A percentile compares a stretch with the other conserved stretches of the same genome.
Evolutionary conservation across 768 basidiomycete species (phyloP).

Genomic region (Boletus tomentosulus): DNA sequence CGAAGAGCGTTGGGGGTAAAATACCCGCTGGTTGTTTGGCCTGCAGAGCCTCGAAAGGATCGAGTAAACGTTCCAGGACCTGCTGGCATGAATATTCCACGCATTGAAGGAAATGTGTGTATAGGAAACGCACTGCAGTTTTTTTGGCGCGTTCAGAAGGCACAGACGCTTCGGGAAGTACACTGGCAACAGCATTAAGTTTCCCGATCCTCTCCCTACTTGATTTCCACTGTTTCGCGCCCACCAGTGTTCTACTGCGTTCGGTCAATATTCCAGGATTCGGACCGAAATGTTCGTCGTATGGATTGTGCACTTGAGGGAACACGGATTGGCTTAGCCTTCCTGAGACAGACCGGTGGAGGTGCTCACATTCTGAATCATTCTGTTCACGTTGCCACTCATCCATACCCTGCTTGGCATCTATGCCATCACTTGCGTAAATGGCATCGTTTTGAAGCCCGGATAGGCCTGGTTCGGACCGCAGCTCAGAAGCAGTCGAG

Average conservation of each 20-base stretch:
- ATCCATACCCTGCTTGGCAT: slow-evolving; percentile 29
- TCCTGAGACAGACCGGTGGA: not conserved
- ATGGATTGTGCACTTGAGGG: slow-evolving; percentile 38
- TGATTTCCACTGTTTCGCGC: slow-evolving; percentile 54
- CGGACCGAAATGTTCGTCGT: slow-evolving; percentile 74
- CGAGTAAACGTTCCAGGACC: slow-evolving; percentile 55
- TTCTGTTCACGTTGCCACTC: slow-evolving; percentile 30
- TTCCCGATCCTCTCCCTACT: slow-evolving; percentile 48
- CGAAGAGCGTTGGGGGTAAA: not conserved
- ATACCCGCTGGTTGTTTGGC: slow-evolving; percentile 53
- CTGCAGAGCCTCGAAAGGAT: slow-evolving; percentile 52
- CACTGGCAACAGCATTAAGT: slow-evolving; percentile 47
- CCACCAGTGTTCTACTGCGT: slow-evolving; percentile 46
- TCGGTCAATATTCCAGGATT: slow-evolving; percentile 50
- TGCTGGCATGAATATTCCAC: slow-evolving; percentile 21
- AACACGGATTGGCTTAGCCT: not conserved
- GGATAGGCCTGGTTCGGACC: slow-evolving; percentile 4
- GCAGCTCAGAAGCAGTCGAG: slow-evolving; percentile 26
- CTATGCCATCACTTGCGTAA: slow-evolving; percentile 16
- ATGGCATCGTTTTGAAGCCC: slow-evolving; percentile 1
- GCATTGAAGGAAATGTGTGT: not conserved
- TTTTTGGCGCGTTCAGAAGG: slow-evolving; percentile 23
- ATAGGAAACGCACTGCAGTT: slow-evolving; percentile 17
- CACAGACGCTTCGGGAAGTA: slow-evolving; percentile 39
- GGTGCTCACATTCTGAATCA: slow-evolving; percentile 15